phyloP scores from a whole-genome alignment of 1,139 yeast genomes.

The Suhomyces bribrorum region DNA sequence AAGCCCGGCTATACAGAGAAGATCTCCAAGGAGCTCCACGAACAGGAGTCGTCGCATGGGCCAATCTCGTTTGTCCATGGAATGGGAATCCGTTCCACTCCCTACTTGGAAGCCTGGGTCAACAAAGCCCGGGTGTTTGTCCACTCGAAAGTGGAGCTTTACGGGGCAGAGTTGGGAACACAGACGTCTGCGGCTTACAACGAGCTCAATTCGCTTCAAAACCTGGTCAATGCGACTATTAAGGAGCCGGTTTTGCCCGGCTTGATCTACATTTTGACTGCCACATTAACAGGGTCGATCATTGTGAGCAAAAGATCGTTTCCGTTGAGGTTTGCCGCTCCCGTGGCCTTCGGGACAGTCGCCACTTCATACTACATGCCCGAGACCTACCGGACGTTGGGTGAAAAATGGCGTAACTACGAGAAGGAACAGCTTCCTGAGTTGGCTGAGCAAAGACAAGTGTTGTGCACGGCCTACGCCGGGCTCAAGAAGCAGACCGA shows the following conservation, averaged over 20 bases:
- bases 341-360: conserved; percentile 49
- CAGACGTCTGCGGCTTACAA: conserved; percentile 47
- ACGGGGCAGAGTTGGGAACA: conserved; percentile 46
- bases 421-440: conserved; percentile 17
- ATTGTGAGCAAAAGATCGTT: conserved; percentile 47
- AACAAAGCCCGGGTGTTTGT: conserved; percentile 38
- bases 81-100: conserved; percentile 53
- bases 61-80: conserved; percentile 49
- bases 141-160: conserved; percentile 37
- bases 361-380: conserved; percentile 45
- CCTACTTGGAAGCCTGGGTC: conserved; percentile 44
- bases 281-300: conserved; percentile 58
- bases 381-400: conserved; percentile 24
- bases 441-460: conserved; percentile 16
- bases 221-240: conserved; percentile 27
- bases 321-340: conserved; percentile 52
- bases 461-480: conserved; percentile 16
- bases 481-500: conserved; percentile 17
- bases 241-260: conserved; percentile 55
- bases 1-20: conserved; percentile 50
- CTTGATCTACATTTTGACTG: conserved; percentile 54
- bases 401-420: conserved; percentile 13
- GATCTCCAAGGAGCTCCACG: conserved; percentile 36
- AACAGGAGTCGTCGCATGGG: conserved; percentile 44
- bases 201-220: conserved; percentile 34